Evolutionary conservation across 2,329 filamentous ascomycete species (phyloP).

Genomic region (Dactylellina leptospora): DNA sequence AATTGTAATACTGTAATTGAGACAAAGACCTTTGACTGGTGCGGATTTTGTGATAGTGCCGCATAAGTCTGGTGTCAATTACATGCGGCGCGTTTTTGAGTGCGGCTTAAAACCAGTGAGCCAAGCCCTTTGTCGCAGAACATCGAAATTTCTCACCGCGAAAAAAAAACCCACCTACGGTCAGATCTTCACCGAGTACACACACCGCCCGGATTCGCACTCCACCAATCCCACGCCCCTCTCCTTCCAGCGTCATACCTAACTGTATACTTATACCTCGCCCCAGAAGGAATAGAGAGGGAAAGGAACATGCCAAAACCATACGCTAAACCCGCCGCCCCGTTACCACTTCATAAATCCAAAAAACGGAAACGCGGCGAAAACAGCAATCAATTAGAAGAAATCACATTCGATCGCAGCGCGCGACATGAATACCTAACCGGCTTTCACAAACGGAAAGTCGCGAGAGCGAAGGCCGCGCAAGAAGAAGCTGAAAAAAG

Average conservation of each 20-base stretch:
- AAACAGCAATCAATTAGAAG: slow-evolving; percentile 68
- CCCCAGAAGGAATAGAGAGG: background rate
- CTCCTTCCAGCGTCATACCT: no score
- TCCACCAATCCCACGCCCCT: background rate
- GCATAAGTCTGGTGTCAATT: slow-evolving; percentile 3
- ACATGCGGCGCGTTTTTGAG: background rate
- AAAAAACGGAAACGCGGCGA: slow-evolving; percentile 72
- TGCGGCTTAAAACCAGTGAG: slow-evolving; percentile 3
- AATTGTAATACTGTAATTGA: no score
- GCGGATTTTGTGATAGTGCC: background rate
- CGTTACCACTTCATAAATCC: slow-evolving; percentile 60
- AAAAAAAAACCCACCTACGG: background rate
- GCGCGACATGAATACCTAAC: slow-evolving; percentile 88
- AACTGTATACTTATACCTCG: no score
- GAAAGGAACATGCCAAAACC: slow-evolving; percentile 40
- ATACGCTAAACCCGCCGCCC: slow-evolving; percentile 39
- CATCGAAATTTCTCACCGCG: slow-evolving; percentile 20
- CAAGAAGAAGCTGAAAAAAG: slow-evolving; percentile 81
- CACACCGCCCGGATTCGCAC: background rate
- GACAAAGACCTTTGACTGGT: no score
- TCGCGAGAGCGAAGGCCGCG: slow-evolving; percentile 76
- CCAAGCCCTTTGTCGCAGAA: slow-evolving; percentile 12
- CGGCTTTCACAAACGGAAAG: slow-evolving; percentile 94
- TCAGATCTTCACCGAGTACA: background rate
- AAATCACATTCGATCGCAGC: slow-evolving; percentile 82